These are phyloP conservation scores for Penicillium angulare DNA, from an alignment of 495 filamentous ascomycete genomes.

Conservation along the genomic window DNA sequence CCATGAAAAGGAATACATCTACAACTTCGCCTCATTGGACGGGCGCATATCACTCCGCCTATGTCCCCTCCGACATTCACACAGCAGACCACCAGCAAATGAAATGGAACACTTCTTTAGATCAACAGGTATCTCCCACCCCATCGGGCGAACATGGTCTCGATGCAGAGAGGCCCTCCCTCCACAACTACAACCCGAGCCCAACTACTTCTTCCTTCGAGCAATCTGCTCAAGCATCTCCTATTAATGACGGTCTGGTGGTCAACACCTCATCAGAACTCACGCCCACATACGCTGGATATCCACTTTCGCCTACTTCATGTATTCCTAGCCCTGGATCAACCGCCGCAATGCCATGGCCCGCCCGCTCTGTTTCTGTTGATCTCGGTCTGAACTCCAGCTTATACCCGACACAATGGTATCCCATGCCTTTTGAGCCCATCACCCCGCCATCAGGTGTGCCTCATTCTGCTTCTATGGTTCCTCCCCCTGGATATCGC, in stretches of 20 bases:
- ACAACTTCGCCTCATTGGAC: too few relatives aligned
- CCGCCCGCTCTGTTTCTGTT: slow-evolving; percentile 23
- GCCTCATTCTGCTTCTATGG: slow-evolving; percentile 29
- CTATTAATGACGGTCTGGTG: slow-evolving; percentile 16
- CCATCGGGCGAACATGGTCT: slow-evolving; percentile 27
- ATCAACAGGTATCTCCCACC: slow-evolving; percentile 27
- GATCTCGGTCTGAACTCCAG: slow-evolving; percentile 22
- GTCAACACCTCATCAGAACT: slow-evolving; percentile 22
- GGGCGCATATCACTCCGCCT: too few relatives aligned
- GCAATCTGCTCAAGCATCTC: slow-evolving; percentile 29
- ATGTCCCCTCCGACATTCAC: slow-evolving; percentile 9
- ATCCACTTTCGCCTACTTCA: slow-evolving; percentile 28
- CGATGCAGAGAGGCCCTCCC: slow-evolving; percentile 14
- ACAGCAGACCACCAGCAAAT: slow-evolving; percentile 6
- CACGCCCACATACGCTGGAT: slow-evolving; percentile 22
- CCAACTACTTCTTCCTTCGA: slow-evolving; percentile 31
- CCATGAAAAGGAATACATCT: too few relatives aligned
- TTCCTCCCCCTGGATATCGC: slow-evolving; percentile 21
- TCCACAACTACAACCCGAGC: slow-evolving; percentile 10
- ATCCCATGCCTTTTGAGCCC: slow-evolving; percentile 32
- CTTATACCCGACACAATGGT: slow-evolving; percentile 31
- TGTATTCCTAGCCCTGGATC: slow-evolving; percentile 24
- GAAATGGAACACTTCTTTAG: slow-evolving; percentile 25
- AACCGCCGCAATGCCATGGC: slow-evolving; percentile 15
- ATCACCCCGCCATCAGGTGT: slow-evolving; percentile 25